Evolutionary conservation across 495 filamentous ascomycete genomes (phyloP).

Genomic region (Penicillium alfredii): DNA sequence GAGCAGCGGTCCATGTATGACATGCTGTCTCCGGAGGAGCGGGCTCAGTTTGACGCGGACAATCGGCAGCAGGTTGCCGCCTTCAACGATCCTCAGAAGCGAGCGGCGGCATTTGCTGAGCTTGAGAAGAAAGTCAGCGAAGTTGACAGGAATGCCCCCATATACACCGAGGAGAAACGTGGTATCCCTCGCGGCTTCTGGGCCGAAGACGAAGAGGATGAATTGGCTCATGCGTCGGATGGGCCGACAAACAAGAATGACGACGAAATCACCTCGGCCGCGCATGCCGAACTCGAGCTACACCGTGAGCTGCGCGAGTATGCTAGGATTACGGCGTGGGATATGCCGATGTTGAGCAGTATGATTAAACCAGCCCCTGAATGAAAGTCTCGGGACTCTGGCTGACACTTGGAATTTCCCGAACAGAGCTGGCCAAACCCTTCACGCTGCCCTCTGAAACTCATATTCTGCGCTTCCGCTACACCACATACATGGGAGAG

Average conservation of each 20-base stretch:
- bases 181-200: slow-evolving; percentile 40
- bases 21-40: slow-evolving; percentile 43
- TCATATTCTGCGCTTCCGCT: slow-evolving; percentile 80
- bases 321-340: slow-evolving; percentile 83
- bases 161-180: slow-evolving; percentile 29
- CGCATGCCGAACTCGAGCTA: slow-evolving; percentile 80
- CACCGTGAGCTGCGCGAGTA: slow-evolving; percentile 88
- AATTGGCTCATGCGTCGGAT: slow-evolving; percentile 48
- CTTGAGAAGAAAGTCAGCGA: slow-evolving; percentile 32
- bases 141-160: no score
- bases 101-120: slow-evolving; percentile 25
- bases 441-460: slow-evolving; percentile 63
- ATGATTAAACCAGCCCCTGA: slow-evolving; percentile 40
- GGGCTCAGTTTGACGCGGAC: slow-evolving; percentile 36
- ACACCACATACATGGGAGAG: slow-evolving; percentile 96
- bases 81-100: slow-evolving; percentile 35
- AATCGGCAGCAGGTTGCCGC: slow-evolving; percentile 32
- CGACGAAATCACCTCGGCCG: slow-evolving; percentile 76
- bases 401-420: no score
- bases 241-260: slow-evolving; percentile 61
- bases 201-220: slow-evolving; percentile 50
- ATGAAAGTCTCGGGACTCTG: no score
- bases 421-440: slow-evolving; percentile 68
- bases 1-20: slow-evolving; percentile 45
- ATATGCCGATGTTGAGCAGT: slow-evolving; percentile 89